Conservation (phyloP, 2,329 filamentous ascomycete genomes). For the Talaromyces pinophilus region DNA sequence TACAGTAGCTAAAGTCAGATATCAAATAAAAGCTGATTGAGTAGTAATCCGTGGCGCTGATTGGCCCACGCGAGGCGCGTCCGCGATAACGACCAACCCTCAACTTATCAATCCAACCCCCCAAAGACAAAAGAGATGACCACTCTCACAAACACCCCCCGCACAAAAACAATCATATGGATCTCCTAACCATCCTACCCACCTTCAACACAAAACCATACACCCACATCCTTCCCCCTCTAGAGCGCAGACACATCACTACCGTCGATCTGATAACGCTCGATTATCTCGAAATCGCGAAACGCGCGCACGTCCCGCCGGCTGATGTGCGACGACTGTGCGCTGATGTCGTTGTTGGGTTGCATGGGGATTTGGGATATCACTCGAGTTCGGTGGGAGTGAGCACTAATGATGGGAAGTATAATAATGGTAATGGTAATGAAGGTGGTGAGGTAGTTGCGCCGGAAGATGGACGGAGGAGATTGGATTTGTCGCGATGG, state of each 20-base stretch:
- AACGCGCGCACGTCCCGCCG: conserved; percentile 77
- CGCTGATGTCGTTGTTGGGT: conserved; percentile 63
- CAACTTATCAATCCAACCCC: background rate
- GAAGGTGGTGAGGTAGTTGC: conserved; percentile 27
- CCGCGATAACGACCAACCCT: conserved; percentile 6
- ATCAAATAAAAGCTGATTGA: too few relatives aligned
- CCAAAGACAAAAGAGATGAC: background rate
- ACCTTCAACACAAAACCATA: conserved; percentile 72
- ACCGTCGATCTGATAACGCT: conserved; percentile 83
- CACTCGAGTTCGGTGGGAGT: conserved; percentile 13
- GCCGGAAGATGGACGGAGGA: conserved; percentile 29
- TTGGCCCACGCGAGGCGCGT: conserved; percentile 12
- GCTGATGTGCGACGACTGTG: conserved; percentile 76
- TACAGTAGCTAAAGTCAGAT: background rate
- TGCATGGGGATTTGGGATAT: conserved; percentile 64
- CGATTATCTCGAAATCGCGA: conserved; percentile 78
- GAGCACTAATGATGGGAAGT: background rate
- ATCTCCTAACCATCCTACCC: conserved; percentile 80
- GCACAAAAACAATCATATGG: conserved; percentile 45
- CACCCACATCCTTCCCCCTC: conserved; percentile 71
- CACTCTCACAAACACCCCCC: too few relatives aligned
- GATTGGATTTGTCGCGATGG: conserved; percentile 46
- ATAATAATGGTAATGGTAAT: conserved; percentile 22
- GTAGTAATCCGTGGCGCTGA: background rate
- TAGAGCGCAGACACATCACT: conserved; percentile 76